Percentiles rank a stretch among this genome's conserved stretches.
These are phyloP conservation scores for Cymbopogon flexuosus DNA, from an alignment of 202 grass and related monocot genomes.

Conservation along the genomic window DNA sequence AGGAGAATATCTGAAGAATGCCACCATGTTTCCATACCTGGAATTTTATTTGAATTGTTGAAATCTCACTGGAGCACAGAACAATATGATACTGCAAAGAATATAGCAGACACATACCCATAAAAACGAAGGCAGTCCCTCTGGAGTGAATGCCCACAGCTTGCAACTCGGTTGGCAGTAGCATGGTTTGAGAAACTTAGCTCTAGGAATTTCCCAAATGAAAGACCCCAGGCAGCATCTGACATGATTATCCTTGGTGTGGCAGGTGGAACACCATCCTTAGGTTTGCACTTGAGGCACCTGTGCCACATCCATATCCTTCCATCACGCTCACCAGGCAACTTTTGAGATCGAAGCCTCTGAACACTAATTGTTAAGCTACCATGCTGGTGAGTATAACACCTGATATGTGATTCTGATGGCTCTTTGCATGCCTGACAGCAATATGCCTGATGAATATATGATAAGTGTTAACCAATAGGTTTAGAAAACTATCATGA, in stretches of 20 bases:
- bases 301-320: slow-evolving; percentile 99
- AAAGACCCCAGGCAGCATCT: slow-evolving; percentile 95
- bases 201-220: slow-evolving; percentile 96
- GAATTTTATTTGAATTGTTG: slow-evolving; percentile 20
- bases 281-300: slow-evolving; percentile 77
- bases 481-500: slow-evolving; percentile 18
- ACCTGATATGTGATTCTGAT: slow-evolving; percentile 72
- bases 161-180: slow-evolving; percentile 85
- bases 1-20: slow-evolving; percentile 92
- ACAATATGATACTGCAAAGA: slow-evolving; percentile 16
- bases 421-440: slow-evolving; percentile 73
- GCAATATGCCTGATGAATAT: slow-evolving; percentile 54
- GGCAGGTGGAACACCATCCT: slow-evolving; percentile 71
- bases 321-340: slow-evolving; percentile 84
- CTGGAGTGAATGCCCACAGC: slow-evolving; percentile 92
- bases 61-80: slow-evolving; percentile 18
- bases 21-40: slow-evolving; percentile 90
- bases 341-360: slow-evolving; percentile 49
- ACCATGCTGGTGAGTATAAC: slow-evolving; percentile 91
- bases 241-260: slow-evolving; percentile 87
- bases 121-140: slow-evolving; percentile 98
- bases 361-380: slow-evolving; percentile 86
- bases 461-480: slow-evolving; percentile 16
- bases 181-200: slow-evolving; percentile 95
- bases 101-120: slow-evolving; percentile 49